Conservation (phyloP, 495 filamentous ascomycete genomes). For the Annulohypoxylon stygium region DNA sequence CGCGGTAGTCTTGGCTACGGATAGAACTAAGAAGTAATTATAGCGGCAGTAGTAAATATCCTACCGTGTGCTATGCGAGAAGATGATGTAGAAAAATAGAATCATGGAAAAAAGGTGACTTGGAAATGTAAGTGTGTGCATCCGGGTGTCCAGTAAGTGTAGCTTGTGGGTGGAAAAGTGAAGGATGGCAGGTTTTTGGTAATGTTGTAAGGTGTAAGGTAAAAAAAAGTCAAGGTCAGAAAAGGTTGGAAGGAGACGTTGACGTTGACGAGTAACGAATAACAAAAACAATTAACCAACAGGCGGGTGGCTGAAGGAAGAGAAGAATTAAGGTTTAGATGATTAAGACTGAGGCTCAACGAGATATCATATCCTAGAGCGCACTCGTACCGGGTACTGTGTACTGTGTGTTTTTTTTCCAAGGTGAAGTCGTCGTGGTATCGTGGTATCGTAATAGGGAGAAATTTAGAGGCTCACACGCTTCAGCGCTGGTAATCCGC, state of each 20-base stretch:
- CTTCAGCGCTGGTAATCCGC: conserved; percentile 20
- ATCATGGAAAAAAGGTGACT: background rate
- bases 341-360: conserved; percentile 1
- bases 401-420: background rate
- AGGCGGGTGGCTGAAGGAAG: background rate
- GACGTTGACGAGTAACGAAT: background rate
- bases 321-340: background rate
- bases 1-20: background rate
- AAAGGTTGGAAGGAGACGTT: conserved; percentile 1
- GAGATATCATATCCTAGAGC: background rate
- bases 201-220: conserved; percentile 11
- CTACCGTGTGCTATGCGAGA: background rate
- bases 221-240: background rate
- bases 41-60: background rate
- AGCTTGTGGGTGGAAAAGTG: conserved; percentile 2
- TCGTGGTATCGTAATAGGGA: conserved; percentile 14
- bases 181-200: conserved; percentile 7
- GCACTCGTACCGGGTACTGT: too few relatives aligned
- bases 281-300: conserved; percentile 29
- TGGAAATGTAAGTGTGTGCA: background rate
- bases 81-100: background rate
- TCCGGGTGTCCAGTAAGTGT: background rate
- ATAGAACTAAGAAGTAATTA: background rate
- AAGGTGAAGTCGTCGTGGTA: conserved; percentile 26
- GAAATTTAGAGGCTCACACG: conserved; percentile 30